Conservation (phyloP, 129 eudicot genomes). For the Saussurea involucrata region DNA sequence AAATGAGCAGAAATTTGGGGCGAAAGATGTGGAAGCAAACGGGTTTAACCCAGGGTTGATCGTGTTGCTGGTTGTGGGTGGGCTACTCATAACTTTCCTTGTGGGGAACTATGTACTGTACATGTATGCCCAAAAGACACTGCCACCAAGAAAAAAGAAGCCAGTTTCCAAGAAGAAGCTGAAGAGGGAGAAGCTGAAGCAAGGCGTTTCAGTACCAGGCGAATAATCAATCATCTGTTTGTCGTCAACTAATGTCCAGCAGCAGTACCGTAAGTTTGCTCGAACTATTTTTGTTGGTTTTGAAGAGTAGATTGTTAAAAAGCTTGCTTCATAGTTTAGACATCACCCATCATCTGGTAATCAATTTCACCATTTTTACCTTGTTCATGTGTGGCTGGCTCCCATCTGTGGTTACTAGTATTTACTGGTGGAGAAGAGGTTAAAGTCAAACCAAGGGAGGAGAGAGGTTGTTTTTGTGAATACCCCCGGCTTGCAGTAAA, state of each 20-base stretch:
- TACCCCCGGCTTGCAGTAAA: neutral
- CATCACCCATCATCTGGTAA: neutral
- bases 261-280: neutral
- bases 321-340: neutral
- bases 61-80: conserved; percentile 81
- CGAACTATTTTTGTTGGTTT: neutral
- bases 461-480: neutral
- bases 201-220: conserved; percentile 97
- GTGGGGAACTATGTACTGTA: conserved; percentile 84
- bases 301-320: neutral
- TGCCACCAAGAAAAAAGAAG: conserved; percentile 97
- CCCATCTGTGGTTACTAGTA: neutral
- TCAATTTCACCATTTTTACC: neutral
- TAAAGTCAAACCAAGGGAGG: neutral
- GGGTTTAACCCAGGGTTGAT: conserved; percentile 96
- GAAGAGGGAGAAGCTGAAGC: conserved; percentile 96
- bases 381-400: neutral
- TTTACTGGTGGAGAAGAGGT: neutral
- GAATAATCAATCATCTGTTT: conserved; percentile 43
- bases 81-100: conserved; percentile 67
- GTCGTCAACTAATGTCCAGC: conserved; percentile 10
- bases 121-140: conserved; percentile 79
- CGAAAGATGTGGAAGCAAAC: conserved; percentile 30
- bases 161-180: conserved; percentile 96
- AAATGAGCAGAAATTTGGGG: conserved; percentile 4